Evolutionary conservation across 1,139 yeast species (phyloP).

Genomic region (Hansenula anomala): DNA sequence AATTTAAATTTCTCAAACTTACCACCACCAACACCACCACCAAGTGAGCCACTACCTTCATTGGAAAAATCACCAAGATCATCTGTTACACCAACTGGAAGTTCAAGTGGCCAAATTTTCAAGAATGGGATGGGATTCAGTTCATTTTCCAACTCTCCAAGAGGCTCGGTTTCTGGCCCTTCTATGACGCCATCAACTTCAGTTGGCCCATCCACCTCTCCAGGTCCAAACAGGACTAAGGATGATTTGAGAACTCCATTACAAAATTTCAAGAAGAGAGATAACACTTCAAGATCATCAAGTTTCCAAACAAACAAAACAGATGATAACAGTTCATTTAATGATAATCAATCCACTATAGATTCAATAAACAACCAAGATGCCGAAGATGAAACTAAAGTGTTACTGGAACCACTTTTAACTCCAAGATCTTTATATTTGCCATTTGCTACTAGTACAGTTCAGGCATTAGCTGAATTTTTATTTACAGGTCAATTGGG

Average conservation of each 20-base stretch:
- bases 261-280: slow-evolving; percentile 13
- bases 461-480: slow-evolving; percentile 65
- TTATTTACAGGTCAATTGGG: slow-evolving; percentile 77
- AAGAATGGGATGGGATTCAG: slow-evolving; percentile 34
- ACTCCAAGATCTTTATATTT: slow-evolving; percentile 64
- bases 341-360: slow-evolving; percentile 9
- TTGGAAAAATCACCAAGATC: slow-evolving; percentile 29
- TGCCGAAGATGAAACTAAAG: slow-evolving; percentile 12
- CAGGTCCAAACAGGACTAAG: too few species aligned
- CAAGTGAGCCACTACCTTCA: slow-evolving; percentile 45
- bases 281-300: slow-evolving; percentile 14
- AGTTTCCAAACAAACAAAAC: slow-evolving; percentile 7
- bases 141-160: slow-evolving; percentile 41
- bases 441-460: slow-evolving; percentile 59
- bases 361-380: slow-evolving; percentile 9
- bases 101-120: neutral
- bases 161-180: slow-evolving; percentile 33
- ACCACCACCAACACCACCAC: slow-evolving; percentile 54
- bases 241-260: slow-evolving; percentile 16
- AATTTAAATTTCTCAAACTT: slow-evolving; percentile 28
- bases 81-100: neutral
- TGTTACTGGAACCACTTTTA: slow-evolving; percentile 47
- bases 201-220: too few species aligned
- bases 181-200: slow-evolving; percentile 5
- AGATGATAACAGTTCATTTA: slow-evolving; percentile 9